Evolutionary conservation across 164 flowering plant species (phyloP), one percentile per base, ranked within the genome.

Genomic region (Chimonanthus salicifolius): DNA sequence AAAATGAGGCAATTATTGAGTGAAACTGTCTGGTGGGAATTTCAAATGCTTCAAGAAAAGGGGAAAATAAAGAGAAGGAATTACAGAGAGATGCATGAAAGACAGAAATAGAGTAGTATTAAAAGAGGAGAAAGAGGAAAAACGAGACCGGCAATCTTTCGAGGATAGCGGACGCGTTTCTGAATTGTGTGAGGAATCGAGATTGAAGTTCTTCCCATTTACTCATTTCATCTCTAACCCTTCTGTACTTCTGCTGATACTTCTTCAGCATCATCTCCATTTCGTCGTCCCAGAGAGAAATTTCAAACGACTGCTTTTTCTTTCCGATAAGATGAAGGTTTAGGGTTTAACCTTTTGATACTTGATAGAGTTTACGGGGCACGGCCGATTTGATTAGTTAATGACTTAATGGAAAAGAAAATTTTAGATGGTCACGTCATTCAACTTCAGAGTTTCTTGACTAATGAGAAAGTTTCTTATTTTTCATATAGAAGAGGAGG

Each of bases 161-260:
- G 11, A 92, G 89, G 80, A 92, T 88, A 10, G 89, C 70, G 78
- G 90, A 85, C 46, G 92, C 92, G 54, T 85, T 87, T 70, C 81
- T 74, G 74, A 89, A 91, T 72, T 87, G 91, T 0, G 81, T 72
- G 77, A 90, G 72, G 64, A 90, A 80, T 21, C 74, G 84, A 77
- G 87, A 80, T 74, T 92, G 97, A 73, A 92, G 87, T 45, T 86
- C 85, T 6, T 88, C 91, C 98, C 97, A 94, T 58, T 78, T 72
- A 47, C 74, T 74, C 87, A 90, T 86, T 50, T 90, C 89, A 1
- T 89, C 94, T 70, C 75, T 80, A 43, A 82, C 85, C 71, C 77
- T 90, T 49, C 72, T 84, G 78, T 83, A 91, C 60, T 84, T 88
- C 46, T 86, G 88, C 80, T 85, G 90, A 74, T 83, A 91, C 64